Evolutionary conservation across 2,329 filamentous ascomycete genomes (phyloP), one percentile per base, ranked within the genome.

Genomic region (Fusarium succisae): DNA sequence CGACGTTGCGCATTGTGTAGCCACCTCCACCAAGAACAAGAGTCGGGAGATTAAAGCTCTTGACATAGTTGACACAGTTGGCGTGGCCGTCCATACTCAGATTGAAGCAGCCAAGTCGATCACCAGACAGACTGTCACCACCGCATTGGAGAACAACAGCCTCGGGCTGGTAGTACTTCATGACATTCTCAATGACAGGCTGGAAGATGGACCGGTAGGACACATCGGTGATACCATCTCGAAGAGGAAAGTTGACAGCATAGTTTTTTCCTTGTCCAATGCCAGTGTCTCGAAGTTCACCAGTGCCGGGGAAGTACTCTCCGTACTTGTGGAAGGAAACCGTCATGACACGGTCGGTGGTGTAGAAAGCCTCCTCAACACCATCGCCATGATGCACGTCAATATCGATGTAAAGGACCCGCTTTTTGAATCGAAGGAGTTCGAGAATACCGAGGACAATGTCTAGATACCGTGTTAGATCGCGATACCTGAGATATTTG

Each of bases 321-420:
- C 96, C 96, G 82, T 98, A 98, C 82, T 98, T 98, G 87, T 99
- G 95, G 83, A 96, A 97, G 1, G 94, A 97, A 24, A 96, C 91
- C 0, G 95, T 98, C 88, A 98, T 95, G 75, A 98, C 95, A 74
- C 95, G 92, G 78, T 97, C 94, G 50, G 94, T 96, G 18, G 94
- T 96, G 83, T 96, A 96, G 81, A 98, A 98, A 6, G 95, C 95
- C 81, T 97, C 94, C 80, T 98, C 95, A 24, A 98, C 95, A 72
- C 95, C 95, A 79, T 98, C 95, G 62, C 95, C 95, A 78, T 98
- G 95, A 82, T 98, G 95, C 22, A 98, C 95, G 80, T 98, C 95
- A 71, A 98, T 97, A 79, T 98, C 95, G 82, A 99, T 94, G 85
- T 99, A 99, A 55, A 99, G 90, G n/a, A 99, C 96, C 64, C 96